Percentiles rank a stretch among this genome's conserved stretches.
Evolutionary conservation across 2,329 filamentous ascomycete species (phyloP).

Genomic region (Cucurbitaria berberidis): DNA sequence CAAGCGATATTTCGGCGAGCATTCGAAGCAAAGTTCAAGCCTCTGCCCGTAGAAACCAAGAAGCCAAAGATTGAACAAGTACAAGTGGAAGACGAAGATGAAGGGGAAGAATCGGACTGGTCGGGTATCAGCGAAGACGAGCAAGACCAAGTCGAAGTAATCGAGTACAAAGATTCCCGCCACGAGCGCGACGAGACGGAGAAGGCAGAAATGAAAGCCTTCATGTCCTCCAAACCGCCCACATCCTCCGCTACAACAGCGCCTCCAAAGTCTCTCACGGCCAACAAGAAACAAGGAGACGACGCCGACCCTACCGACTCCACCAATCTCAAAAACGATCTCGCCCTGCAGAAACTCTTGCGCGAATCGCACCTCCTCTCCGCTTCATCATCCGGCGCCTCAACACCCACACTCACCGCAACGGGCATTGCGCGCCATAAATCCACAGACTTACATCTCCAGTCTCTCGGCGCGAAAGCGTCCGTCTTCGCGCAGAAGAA

Average conservation of each 20-base stretch:
- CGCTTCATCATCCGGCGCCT: conserved; percentile 55
- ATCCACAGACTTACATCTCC: conserved; percentile 82
- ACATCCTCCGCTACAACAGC: conserved; percentile 39
- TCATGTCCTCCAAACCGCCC: conserved; percentile 69
- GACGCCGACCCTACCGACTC: conserved; percentile 62
- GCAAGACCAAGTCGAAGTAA: conserved; percentile 48
- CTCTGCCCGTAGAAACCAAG: conserved; percentile 59
- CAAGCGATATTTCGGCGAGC: conserved; percentile 80
- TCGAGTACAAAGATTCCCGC: conserved; percentile 48
- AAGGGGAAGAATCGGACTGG: conserved; percentile 62
- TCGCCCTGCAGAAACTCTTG: conserved; percentile 88
- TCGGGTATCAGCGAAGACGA: conserved; percentile 61
- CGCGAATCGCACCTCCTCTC: conserved; percentile 88
- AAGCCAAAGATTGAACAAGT: conserved; percentile 32
- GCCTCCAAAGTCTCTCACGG: conserved; percentile 18
- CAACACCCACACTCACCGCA: conserved; percentile 50
- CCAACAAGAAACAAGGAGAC: conserved; percentile 24
- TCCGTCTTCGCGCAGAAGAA: conserved; percentile 79
- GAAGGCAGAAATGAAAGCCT: conserved; percentile 74
- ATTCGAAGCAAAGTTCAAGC: conserved; percentile 88
- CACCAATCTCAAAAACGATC: conserved; percentile 83
- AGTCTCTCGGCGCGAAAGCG: conserved; percentile 76
- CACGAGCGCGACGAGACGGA: conserved; percentile 31
- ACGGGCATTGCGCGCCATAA: conserved; percentile 77
- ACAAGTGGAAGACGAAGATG: conserved; percentile 35